phyloP scores from a whole-genome alignment of 2,329 filamentous ascomycete genomes.

The Cordyceps tenuipes region DNA sequence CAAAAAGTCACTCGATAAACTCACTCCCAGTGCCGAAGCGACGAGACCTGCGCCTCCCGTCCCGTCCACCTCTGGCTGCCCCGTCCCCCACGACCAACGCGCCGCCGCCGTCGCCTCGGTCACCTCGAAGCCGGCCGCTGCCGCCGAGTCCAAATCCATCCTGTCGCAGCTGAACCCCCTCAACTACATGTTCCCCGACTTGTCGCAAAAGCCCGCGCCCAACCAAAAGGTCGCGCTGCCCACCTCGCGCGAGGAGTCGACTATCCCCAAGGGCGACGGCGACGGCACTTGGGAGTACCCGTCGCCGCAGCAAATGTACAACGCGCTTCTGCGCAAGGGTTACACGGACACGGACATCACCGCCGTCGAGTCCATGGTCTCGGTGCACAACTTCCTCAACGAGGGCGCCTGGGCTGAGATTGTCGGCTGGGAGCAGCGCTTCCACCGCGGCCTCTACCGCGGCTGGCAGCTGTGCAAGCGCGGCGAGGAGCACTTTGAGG shows the following conservation, averaged over 20 bases:
- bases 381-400: conserved; percentile 96
- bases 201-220: conserved; percentile 70
- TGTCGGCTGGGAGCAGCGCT: conserved; percentile 84
- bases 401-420: conserved; percentile 97
- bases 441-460: conserved; percentile 60
- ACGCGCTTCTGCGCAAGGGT: conserved; percentile 90
- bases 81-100: conserved; percentile 34
- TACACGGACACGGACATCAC: conserved; percentile 91
- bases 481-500: conserved; percentile 56
- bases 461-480: conserved; percentile 68
- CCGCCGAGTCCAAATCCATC: conserved; percentile 32
- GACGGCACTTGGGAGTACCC: conserved; percentile 93
- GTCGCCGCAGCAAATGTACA: conserved; percentile 99
- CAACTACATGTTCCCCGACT: conserved; percentile 89
- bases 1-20: conserved; percentile 41
- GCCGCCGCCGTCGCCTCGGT: conserved; percentile 6
- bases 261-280: conserved; percentile 79
- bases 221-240: conserved; percentile 68
- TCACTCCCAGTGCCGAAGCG: conserved; percentile 26
- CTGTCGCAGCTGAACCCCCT: conserved; percentile 57
- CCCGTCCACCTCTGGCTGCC: conserved; percentile 32
- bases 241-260: conserved; percentile 72
- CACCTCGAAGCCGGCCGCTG: background rate
- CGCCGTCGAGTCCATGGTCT: conserved; percentile 93
- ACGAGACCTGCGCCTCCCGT: conserved; percentile 16